Conservation (phyloP, 1,139 yeast species). For the Candida freyschussii region DNA sequence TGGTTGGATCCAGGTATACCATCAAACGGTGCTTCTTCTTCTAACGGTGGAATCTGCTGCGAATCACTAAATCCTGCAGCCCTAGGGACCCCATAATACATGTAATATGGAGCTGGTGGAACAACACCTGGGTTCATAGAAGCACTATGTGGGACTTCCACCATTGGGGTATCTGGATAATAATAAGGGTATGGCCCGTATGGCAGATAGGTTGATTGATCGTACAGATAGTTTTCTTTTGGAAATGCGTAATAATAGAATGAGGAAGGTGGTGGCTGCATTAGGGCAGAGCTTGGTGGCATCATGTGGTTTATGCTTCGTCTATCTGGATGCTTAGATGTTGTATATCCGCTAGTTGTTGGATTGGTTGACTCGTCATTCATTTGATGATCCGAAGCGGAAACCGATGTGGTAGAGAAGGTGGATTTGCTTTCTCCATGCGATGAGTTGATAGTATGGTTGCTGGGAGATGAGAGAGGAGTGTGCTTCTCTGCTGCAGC, state of each 20-base stretch:
- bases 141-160: slow-evolving; percentile 14
- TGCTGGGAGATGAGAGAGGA: slow-evolving; percentile 14
- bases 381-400: slow-evolving; percentile 18
- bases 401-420: slow-evolving; percentile 23
- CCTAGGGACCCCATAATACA: slow-evolving; percentile 25
- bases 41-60: neutral
- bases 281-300: slow-evolving; percentile 11
- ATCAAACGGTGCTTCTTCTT: slow-evolving; percentile 1
- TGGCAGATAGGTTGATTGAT: slow-evolving; percentile 16
- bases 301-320: slow-evolving; percentile 15
- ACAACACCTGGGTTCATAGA: slow-evolving; percentile 12
- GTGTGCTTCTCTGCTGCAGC: slow-evolving; percentile 11
- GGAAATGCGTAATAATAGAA: slow-evolving; percentile 24
- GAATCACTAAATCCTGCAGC: slow-evolving; percentile 9
- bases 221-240: slow-evolving; percentile 16
- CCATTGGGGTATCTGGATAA: slow-evolving; percentile 20
- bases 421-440: slow-evolving; percentile 24
- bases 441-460: slow-evolving; percentile 18
- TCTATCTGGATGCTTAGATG: slow-evolving; percentile 15
- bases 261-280: slow-evolving; percentile 21
- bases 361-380: slow-evolving; percentile 19
- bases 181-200: slow-evolving; percentile 24
- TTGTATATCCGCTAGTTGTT: slow-evolving; percentile 15
- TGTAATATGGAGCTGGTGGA: slow-evolving; percentile 26
- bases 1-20: slow-evolving; percentile 1